Evolutionary conservation across 768 basidiomycete genomes (phyloP).

Genomic region (Boletus tylopilopsis): DNA sequence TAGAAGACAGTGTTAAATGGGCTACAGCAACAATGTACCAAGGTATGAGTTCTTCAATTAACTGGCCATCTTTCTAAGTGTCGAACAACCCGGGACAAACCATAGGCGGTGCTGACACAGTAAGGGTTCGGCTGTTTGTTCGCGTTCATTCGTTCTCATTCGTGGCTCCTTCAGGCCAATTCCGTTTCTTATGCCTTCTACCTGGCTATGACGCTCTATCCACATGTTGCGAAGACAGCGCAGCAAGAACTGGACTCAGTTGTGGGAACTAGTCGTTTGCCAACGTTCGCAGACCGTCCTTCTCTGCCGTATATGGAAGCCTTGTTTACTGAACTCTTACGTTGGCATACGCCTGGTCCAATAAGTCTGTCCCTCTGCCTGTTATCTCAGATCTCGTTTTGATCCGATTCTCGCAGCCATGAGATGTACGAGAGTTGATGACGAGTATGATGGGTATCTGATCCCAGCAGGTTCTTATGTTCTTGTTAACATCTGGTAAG

Average conservation of each 20-base stretch:
- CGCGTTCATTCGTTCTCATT: background rate
- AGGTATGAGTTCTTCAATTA: slow-evolving; percentile 3
- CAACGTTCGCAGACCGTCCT: slow-evolving; percentile 21
- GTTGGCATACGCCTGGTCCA: slow-evolving; percentile 19
- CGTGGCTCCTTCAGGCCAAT: slow-evolving; percentile 7
- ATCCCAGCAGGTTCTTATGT: slow-evolving; percentile 22
- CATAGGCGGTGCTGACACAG: slow-evolving; percentile 26
- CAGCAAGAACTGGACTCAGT: slow-evolving; percentile 29
- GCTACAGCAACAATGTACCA: slow-evolving; percentile 8
- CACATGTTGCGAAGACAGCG: slow-evolving; percentile 23
- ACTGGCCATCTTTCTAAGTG: background rate
- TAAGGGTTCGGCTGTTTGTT: slow-evolving; percentile 4
- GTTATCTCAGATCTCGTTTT: too few relatives aligned
- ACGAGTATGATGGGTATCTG: slow-evolving; percentile 19
- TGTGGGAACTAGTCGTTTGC: slow-evolving; percentile 22
- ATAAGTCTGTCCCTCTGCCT: background rate
- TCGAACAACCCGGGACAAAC: background rate
- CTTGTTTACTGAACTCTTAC: slow-evolving; percentile 24
- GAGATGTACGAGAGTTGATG: slow-evolving; percentile 8
- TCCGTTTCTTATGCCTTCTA: slow-evolving; percentile 16
- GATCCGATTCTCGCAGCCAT: slow-evolving; percentile 2
- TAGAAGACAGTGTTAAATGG: slow-evolving; percentile 21
- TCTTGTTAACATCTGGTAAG: slow-evolving; percentile 19
- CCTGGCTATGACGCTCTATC: slow-evolving; percentile 29
- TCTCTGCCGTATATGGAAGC: slow-evolving; percentile 29